phyloP scores from a whole-genome alignment of 2,329 filamentous ascomycete genomes.

The Aciculosporium take region DNA sequence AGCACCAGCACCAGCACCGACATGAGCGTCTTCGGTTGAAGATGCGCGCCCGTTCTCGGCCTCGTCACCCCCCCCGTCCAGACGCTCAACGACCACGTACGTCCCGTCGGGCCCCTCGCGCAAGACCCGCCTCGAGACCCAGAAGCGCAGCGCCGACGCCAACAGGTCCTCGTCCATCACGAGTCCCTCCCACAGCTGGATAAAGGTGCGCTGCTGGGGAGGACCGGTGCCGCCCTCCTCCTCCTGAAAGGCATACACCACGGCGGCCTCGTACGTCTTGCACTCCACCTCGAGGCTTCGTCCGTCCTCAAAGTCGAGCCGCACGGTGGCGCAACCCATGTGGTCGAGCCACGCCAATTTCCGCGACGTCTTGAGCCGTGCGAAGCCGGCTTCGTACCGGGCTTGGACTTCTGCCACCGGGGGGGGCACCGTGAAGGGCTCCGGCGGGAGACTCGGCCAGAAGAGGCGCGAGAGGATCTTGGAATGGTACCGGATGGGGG shows the following conservation, averaged over 20 bases:
- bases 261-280: conserved; percentile 71
- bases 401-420: conserved; percentile 47
- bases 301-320: conserved; percentile 72
- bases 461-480: conserved; percentile 86
- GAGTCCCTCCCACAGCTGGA: conserved; percentile 42
- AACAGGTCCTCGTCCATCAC: conserved; percentile 65
- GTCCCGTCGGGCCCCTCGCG: conserved; percentile 37
- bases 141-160: conserved; percentile 52
- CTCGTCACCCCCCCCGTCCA: conserved; percentile 27
- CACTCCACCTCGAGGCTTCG: conserved; percentile 59
- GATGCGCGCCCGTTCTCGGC: conserved; percentile 12
- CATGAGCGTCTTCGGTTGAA: too few species aligned
- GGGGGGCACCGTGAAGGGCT: conserved; percentile 50
- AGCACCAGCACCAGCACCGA: too few species aligned
- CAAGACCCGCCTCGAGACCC: conserved; percentile 55
- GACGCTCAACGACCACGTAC: conserved; percentile 55
- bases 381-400: conserved; percentile 62
- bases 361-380: conserved; percentile 64
- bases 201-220: conserved; percentile 29
- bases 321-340: conserved; percentile 65
- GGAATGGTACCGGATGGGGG: conserved; percentile 43
- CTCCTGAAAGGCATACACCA: conserved; percentile 69
- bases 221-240: conserved; percentile 18
- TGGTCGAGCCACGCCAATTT: conserved; percentile 83
- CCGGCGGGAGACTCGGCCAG: conserved; percentile 71